Evolutionary conservation across 331 rosid genomes (phyloP).

Genomic region (Acacia pycnantha): DNA sequence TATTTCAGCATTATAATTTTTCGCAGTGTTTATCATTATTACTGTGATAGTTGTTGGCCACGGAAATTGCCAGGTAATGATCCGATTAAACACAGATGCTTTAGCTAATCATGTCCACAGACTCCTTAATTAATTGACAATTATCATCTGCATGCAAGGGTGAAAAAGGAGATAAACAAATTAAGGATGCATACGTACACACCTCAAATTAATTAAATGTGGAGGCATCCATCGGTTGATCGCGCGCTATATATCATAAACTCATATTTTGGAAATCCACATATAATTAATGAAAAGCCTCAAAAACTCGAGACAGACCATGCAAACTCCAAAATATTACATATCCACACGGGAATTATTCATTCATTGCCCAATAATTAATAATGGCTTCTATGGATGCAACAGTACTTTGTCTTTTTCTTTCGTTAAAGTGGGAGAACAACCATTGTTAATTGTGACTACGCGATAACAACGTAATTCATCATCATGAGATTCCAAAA

Average conservation of each 20-base stretch:
- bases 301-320: background rate
- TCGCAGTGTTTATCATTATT: background rate
- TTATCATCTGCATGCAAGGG: background rate
- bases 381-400: slow-evolving; percentile 1
- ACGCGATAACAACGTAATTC: background rate
- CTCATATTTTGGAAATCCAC: background rate
- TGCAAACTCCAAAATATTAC: background rate
- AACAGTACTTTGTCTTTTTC: background rate
- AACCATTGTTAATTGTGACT: background rate
- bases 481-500: background rate
- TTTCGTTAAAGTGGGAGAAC: background rate
- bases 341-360: background rate
- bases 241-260: too few species aligned
- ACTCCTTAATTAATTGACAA: background rate
- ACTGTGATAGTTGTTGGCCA: background rate
- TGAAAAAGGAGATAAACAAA: too few species aligned
- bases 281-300: background rate
- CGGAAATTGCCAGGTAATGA: slow-evolving; percentile 2
- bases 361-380: background rate
- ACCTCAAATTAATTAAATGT: too few species aligned
- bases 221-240: too few species aligned
- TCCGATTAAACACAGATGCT: background rate
- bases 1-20: background rate
- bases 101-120: background rate
- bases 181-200: too few species aligned